Base-by-base conservation (phyloP, 805 yeast genomes). In the Candida taoyuanica region DNA sequence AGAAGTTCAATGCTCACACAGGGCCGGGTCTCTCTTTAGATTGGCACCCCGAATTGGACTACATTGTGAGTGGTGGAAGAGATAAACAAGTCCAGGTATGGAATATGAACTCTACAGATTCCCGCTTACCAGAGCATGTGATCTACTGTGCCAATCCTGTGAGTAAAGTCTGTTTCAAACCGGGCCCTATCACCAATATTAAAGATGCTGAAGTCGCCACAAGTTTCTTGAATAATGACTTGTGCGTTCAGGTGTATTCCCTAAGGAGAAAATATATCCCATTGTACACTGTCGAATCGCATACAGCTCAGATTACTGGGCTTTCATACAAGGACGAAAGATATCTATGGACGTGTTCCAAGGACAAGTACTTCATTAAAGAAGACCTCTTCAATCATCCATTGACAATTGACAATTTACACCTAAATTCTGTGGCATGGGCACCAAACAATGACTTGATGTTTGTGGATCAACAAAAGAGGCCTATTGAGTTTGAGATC, bases 11-110 rank as follows among this genome's bases (percentile, higher is more conserved):
- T 51, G 94, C 96, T 3, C 98, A 91, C 56, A 75, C 87, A 3
- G 95, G 95, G 0, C 95, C 96, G 3, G 98, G 95, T 0, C 65
- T 89, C 14, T 76, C 94, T 5, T 60, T 93, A 5, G 88, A 86
- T 51, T 88, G 95, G 80, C 96, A 89, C 55, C 95, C 94, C 0
- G 80, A 78, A 27, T 58, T 71, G 26, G 95, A 89, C 46, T 85
- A 81, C 51, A 73, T 93, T 16, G 80, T 81, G 5, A 85, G 96
- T 16, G 97, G 97, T 13, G 98, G 98, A 7, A 71, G 97, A 51
- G 98, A 93, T 60, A 81, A 83, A 37, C 81, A 79, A 48, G 68
- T 84, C 25, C 86, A 84, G 44, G 77, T 84, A 3, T 86, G 94
- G 91, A 81, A 74, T 51, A 64, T 77, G 71, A 55, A 59, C 9